These are phyloP conservation scores for Moelleriella libera DNA, from an alignment of 2,329 filamentous ascomycete species.

Conservation along the genomic window DNA sequence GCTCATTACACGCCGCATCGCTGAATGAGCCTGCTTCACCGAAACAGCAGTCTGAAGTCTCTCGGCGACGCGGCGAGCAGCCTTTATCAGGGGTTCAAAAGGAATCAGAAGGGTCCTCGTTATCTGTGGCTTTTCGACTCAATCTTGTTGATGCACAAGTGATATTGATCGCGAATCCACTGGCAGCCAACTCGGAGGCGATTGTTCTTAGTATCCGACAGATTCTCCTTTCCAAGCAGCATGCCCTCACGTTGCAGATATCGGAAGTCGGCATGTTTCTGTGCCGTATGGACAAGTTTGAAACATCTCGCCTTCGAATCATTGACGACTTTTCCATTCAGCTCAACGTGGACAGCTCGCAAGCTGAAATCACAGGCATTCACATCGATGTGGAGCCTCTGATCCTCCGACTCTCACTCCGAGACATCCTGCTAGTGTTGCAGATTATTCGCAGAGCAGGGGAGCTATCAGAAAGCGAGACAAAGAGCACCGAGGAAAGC, in stretches of 20 bases:
- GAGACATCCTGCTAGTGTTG: constrained; percentile 86
- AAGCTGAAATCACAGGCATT: constrained; percentile 56
- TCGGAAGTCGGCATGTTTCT: constrained; percentile 96
- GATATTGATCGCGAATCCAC: constrained; percentile 88
- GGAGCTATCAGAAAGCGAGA: constrained; percentile 60
- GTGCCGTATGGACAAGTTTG: constrained; percentile 96
- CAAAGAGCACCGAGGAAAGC: constrained; percentile 23
- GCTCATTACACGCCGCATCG: constrained; percentile 37
- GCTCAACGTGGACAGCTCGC: constrained; percentile 65
- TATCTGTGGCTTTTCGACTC: constrained; percentile 75
- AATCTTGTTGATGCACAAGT: constrained; percentile 95
- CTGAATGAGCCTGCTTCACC: constrained; percentile 20
- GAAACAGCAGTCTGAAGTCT: constrained; percentile 12
- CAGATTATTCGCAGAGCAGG: constrained; percentile 87
- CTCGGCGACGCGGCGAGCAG: constrained; percentile 10
- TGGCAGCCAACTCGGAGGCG: constrained; percentile 80
- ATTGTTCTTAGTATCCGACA: constrained; percentile 93
- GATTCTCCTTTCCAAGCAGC: constrained; percentile 81
- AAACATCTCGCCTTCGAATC: constrained; percentile 78
- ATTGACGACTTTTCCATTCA: constrained; percentile 93
- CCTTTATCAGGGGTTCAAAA: not conserved
- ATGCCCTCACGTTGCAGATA: constrained; percentile 85
- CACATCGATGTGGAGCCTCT: constrained; percentile 82
- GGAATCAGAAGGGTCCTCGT: constrained; percentile 21
- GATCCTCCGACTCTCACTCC: constrained; percentile 75